phyloP scores from a whole-genome alignment of 1,139 yeast species.

The Debaryomyces subglobosus region DNA sequence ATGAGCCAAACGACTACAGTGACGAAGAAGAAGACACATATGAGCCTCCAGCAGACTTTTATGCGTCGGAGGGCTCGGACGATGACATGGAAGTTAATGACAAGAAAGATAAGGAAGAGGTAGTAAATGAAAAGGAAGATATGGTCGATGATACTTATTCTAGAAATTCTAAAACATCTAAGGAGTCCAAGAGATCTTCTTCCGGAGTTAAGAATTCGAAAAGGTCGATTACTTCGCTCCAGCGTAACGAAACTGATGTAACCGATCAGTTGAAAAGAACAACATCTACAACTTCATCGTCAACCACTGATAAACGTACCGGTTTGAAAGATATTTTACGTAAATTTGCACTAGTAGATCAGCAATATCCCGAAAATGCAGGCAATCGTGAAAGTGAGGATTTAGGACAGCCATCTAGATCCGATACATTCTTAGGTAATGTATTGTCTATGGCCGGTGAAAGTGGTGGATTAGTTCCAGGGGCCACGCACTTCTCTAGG shows the following conservation, averaged over 20 bases:
- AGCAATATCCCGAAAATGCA: slow-evolving; percentile 26
- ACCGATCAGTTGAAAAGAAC: slow-evolving; percentile 24
- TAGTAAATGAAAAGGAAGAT: slow-evolving; percentile 7
- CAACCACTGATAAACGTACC: slow-evolving; percentile 13
- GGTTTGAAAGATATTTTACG: slow-evolving; percentile 37
- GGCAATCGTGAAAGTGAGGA: slow-evolving; percentile 7
- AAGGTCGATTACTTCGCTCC: slow-evolving; percentile 9
- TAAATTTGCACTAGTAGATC: slow-evolving; percentile 39
- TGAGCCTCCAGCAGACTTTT: slow-evolving; percentile 1
- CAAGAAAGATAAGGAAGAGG: background rate
- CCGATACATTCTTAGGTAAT: slow-evolving; percentile 46
- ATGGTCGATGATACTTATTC: slow-evolving; percentile 11
- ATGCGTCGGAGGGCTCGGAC: slow-evolving; percentile 3
- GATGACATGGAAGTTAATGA: background rate
- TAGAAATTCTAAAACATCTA: background rate
- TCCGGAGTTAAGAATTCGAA: slow-evolving; percentile 10
- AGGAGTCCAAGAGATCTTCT: background rate
- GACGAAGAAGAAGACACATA: slow-evolving; percentile 11
- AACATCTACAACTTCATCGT: slow-evolving; percentile 13
- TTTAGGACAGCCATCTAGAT: slow-evolving; percentile 22
- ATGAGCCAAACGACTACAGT: slow-evolving; percentile 10
- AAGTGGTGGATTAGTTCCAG: slow-evolving; percentile 47
- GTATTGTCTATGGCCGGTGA: slow-evolving; percentile 31
- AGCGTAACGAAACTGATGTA: slow-evolving; percentile 18
- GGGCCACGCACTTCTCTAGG: slow-evolving; percentile 31